phyloP scores from a whole-genome alignment of 129 eudicot genomes.

The Dittrichia graveolens region DNA sequence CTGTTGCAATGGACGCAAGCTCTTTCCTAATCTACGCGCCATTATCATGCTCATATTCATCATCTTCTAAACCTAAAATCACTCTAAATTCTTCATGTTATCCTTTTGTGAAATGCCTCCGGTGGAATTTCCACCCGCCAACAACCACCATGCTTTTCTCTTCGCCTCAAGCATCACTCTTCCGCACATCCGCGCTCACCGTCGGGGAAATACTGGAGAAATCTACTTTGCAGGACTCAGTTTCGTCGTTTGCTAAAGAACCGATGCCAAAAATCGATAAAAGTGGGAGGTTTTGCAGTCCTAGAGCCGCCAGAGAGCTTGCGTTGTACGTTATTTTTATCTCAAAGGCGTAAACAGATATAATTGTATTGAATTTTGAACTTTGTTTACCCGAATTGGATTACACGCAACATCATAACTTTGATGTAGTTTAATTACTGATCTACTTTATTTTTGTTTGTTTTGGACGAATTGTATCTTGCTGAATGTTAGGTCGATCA shows the following conservation, averaged over 20 bases:
- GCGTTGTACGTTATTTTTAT: conserved; percentile 51
- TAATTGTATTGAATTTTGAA: conserved; percentile 5
- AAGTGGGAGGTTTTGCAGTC: conserved; percentile 93
- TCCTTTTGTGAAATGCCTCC: conserved; percentile 25
- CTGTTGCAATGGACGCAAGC: conserved; percentile 41
- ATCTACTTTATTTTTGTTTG: neutral
- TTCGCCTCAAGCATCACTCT: conserved; percentile 27
- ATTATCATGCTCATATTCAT: conserved; percentile 36
- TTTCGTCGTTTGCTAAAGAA: conserved; percentile 32
- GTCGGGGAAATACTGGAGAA: conserved; percentile 42
- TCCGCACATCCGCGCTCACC: conserved; percentile 40
- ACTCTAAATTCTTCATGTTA: conserved; percentile 20
- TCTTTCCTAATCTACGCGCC: conserved; percentile 34
- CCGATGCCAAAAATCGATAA: conserved; percentile 75
- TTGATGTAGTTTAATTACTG: neutral
- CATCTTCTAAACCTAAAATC: conserved; percentile 35
- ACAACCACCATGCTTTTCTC: conserved; percentile 29
- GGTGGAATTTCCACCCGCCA: conserved; percentile 31
- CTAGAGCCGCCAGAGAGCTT: conserved; percentile 98
- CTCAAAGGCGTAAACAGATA: neutral
- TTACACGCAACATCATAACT: neutral
- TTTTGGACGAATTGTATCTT: conserved; percentile 13
- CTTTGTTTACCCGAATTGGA: neutral
- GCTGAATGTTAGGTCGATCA: conserved; percentile 55
- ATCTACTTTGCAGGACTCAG: conserved; percentile 26